Evolutionary conservation across 2,329 filamentous ascomycete genomes (phyloP).

Genomic region (Apiospora rasikravindrae): DNA sequence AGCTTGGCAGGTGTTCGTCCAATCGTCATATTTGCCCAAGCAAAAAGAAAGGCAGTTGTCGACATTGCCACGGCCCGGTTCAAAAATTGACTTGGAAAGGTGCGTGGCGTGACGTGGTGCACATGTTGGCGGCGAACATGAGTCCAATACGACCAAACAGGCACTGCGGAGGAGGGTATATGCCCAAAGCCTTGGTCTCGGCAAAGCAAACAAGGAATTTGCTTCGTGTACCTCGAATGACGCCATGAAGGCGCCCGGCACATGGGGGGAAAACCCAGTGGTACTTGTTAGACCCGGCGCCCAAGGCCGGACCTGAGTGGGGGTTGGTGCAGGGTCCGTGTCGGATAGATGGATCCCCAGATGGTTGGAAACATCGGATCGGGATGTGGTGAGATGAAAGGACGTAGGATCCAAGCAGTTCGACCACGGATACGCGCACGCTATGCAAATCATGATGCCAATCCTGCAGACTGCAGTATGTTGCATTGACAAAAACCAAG

Average conservation of each 20-base stretch:
- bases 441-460: conserved; percentile 15
- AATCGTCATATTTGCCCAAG: not conserved
- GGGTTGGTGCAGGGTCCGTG: conserved; percentile 15
- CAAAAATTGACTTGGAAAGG: not conserved
- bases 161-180: not conserved
- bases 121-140: not conserved
- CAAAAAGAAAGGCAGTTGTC: not conserved
- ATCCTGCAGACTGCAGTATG: not conserved
- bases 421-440: conserved; percentile 3
- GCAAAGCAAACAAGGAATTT: conserved; percentile 10
- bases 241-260: conserved; percentile 8
- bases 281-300: conserved; percentile 7
- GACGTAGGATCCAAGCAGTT: conserved; percentile 16
- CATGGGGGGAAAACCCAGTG: not conserved
- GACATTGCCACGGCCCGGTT: not conserved
- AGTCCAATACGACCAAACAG: conserved; percentile 8
- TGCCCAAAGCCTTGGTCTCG: conserved; percentile 3
- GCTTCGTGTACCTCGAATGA: not conserved
- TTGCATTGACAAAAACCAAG: conserved; percentile 16
- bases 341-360: conserved; percentile 16
- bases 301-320: conserved; percentile 13
- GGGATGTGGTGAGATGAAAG: conserved; percentile 10
- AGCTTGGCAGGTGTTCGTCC: not conserved
- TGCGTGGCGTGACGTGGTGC: not conserved
- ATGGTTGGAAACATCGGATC: conserved; percentile 13